Evolutionary conservation across 352 stramenopile species (phyloP), one percentile per base, ranked within the genome.

Genomic region (Pythium myriotylum): DNA sequence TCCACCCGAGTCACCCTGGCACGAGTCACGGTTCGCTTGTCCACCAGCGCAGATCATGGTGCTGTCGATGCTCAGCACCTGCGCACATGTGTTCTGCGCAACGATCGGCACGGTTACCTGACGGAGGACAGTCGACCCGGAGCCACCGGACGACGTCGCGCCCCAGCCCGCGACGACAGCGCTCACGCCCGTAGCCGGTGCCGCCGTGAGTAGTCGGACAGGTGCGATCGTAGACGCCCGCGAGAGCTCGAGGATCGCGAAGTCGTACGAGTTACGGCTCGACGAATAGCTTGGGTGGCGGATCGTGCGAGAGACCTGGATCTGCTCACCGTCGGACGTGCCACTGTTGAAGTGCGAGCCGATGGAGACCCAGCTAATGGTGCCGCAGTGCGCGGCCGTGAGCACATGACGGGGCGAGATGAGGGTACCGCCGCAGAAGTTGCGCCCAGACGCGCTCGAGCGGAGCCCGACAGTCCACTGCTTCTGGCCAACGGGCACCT

Each of bases 21-120:
- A 90, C 45, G 71, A 84, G 33, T 85, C 70, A 29, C 75, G 45
- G 62, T 66, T 70, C 13, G 33, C 12, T 22, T 77, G 51, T 1
- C 81, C 78, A 10, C 62, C 78, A 13, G 81, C 73, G 32, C 81
- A 90, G 19, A 87, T 19, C 81, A 90, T 90, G 3, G 77, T 64
- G 56, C 35, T 45, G 17, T 56, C 47, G 37, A 57, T 42, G 35
- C 39, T 57, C 7, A 64, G 56, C 37, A 33, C 74, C 10, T 41
- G 27, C 2, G 61, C 62, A 29, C 78, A 90, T 4, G 75, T 40
- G 2, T 62, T 41, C 47, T 88, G 77, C 16, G 65, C 73, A 23
- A 82, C 60, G 10, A 86, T 46, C 6, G 64, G 64, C 10, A 84
- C 76, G 8, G 75, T 54, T 14, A 88, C 77, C 1, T 65, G 62